These are phyloP conservation scores for Annulohypoxylon nitens DNA, from an alignment of 495 filamentous ascomycete genomes.

Conservation along the genomic window DNA sequence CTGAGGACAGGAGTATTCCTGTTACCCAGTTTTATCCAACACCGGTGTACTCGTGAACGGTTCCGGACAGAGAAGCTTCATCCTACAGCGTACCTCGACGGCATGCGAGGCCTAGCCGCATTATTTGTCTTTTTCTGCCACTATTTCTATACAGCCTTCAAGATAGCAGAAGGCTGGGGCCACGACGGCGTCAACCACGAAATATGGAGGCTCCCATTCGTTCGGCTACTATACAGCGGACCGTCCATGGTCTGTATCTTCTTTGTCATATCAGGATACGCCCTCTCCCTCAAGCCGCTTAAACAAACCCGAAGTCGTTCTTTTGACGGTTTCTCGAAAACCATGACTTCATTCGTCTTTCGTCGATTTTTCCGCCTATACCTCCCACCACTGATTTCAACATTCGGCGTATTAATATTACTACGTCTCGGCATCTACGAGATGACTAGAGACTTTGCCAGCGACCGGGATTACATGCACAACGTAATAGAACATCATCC, in stretches of 20 bases:
- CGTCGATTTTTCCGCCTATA: constrained; percentile 75
- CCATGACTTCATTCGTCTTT: constrained; percentile 73
- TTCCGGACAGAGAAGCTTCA: constrained; percentile 43
- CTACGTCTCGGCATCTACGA: constrained; percentile 66
- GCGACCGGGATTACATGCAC: constrained; percentile 51
- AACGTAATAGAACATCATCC: constrained; percentile 61
- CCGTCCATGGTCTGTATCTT: constrained; percentile 81
- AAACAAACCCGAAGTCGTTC: constrained; percentile 66
- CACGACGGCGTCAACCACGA: constrained; percentile 50
- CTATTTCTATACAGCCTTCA: constrained; percentile 60
- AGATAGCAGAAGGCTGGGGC: constrained; percentile 60
- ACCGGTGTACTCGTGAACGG: constrained; percentile 43
- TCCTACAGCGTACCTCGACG: constrained; percentile 69
- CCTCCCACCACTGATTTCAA: constrained; percentile 71
- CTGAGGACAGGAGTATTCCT: constrained; percentile 52
- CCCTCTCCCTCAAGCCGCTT: constrained; percentile 74
- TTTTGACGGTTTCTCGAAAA: constrained; percentile 49
- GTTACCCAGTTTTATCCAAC: constrained; percentile 56
- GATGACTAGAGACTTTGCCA: constrained; percentile 57
- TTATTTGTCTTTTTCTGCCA: constrained; percentile 71
- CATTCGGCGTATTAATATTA: constrained; percentile 68
- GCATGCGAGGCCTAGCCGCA: constrained; percentile 70
- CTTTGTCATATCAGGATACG: constrained; percentile 82
- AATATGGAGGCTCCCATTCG: constrained; percentile 72
- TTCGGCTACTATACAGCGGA: constrained; percentile 75